Conservation (phyloP, 1,284 basidiomycete genomes). For the Cutaneotrichosporon dermatis region DNA sequence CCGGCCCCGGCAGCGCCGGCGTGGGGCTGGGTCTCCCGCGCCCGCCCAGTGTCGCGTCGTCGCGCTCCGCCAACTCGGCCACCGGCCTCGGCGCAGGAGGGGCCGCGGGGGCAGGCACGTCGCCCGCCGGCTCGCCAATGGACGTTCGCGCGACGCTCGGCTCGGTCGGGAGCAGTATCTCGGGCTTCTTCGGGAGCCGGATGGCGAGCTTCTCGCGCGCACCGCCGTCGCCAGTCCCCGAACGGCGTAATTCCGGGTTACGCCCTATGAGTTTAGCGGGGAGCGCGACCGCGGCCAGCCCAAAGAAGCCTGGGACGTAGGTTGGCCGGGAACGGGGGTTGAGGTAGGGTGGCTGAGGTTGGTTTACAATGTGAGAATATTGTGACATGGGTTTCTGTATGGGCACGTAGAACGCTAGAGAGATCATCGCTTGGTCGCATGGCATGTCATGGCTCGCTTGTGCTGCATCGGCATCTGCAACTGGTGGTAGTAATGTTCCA, state of each 20-base stretch:
- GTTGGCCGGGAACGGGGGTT: no score
- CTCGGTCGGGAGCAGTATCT: background rate
- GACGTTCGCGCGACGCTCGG: slow-evolving; percentile 1
- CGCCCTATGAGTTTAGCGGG: slow-evolving; percentile 7
- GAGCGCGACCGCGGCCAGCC: background rate
- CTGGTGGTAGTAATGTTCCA: no score
- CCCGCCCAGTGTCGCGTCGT: background rate
- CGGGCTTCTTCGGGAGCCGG: slow-evolving; percentile 5
- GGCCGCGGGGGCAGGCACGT: background rate
- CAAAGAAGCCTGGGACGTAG: background rate
- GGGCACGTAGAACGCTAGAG: no score
- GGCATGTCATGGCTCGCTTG: no score
- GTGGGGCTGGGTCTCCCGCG: background rate
- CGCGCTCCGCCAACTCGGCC: background rate
- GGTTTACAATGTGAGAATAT: no score
- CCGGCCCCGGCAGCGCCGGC: no score
- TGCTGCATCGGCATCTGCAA: no score
- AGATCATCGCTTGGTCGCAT: no score
- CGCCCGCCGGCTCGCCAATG: background rate
- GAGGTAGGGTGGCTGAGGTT: no score
- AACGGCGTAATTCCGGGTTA: slow-evolving; percentile 2
- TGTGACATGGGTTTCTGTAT: no score
- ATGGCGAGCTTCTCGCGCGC: background rate
- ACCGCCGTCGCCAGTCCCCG: background rate
- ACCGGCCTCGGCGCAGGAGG: background rate